phyloP scores from a whole-genome alignment of 2,329 filamentous ascomycete species.

The Penicillium sp. region DNA sequence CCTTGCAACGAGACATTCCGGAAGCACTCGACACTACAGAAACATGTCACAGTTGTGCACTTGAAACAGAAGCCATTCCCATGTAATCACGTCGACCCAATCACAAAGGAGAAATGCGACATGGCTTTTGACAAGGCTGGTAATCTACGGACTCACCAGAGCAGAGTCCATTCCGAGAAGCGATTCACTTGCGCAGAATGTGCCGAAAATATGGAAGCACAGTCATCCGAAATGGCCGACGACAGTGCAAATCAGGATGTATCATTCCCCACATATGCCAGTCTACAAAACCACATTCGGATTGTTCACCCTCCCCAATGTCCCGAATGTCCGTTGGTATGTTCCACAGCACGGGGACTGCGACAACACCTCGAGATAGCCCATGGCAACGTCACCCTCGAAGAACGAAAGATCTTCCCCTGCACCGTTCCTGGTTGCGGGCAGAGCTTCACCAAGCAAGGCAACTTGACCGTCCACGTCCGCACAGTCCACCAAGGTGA shows the following conservation, averaged over 20 bases:
- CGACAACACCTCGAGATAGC: constrained; percentile 75
- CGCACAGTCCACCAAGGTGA: constrained; percentile 73
- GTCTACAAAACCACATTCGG: constrained; percentile 72
- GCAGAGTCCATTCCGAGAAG: constrained; percentile 66
- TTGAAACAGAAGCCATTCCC: constrained; percentile 68
- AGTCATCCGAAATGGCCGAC: constrained; percentile 35
- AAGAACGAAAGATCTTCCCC: constrained; percentile 63
- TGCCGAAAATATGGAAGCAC: constrained; percentile 41
- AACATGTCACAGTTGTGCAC: constrained; percentile 77
- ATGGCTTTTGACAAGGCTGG: constrained; percentile 72
- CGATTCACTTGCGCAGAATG: constrained; percentile 80
- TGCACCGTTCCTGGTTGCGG: constrained; percentile 70
- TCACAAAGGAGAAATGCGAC: constrained; percentile 58
- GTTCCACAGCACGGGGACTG: constrained; percentile 65
- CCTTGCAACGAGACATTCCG: constrained; percentile 77
- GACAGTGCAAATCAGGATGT: constrained; percentile 36
- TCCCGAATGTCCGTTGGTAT: constrained; percentile 69
- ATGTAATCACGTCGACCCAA: constrained; percentile 61
- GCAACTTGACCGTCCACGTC: constrained; percentile 80
- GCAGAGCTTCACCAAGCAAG: constrained; percentile 75
- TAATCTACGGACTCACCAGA: constrained; percentile 69
- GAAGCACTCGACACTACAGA: constrained; percentile 81
- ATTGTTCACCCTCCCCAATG: constrained; percentile 72
- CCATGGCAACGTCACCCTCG: constrained; percentile 62
- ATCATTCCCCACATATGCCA: constrained; percentile 69